Percentiles rank a stretch among this genome's conserved stretches.
Evolutionary conservation across 768 basidiomycete genomes (phyloP).

Genomic region (Kwoniella sp.): DNA sequence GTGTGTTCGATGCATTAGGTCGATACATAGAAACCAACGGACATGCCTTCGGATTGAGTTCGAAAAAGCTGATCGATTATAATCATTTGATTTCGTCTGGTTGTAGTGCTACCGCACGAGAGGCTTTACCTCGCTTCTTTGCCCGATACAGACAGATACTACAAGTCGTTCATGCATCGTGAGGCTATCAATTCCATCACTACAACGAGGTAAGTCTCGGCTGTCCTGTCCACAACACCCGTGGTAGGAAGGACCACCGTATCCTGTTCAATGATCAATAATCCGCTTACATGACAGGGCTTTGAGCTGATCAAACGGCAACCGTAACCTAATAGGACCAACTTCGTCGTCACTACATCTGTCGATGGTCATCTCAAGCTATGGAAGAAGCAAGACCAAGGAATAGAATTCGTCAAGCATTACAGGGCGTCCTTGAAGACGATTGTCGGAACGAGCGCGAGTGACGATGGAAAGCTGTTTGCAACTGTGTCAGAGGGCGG

Average conservation of each 20-base stretch:
- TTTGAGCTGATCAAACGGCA: too few relatives aligned
- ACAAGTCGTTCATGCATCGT: conserved; percentile 97
- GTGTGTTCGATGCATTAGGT: too few relatives aligned
- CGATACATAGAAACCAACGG: not conserved
- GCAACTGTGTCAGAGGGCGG: conserved; percentile 91
- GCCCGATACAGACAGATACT: conserved; percentile 88
- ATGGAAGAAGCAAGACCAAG: conserved; percentile 97
- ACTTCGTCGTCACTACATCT: conserved; percentile 92
- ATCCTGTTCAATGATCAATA: too few relatives aligned
- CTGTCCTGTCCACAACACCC: too few relatives aligned
- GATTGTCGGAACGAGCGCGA: conserved; percentile 76
- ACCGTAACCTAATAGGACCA: conserved; percentile 68
- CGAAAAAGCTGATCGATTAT: too few relatives aligned
- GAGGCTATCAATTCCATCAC: conserved; percentile 86
- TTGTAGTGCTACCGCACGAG: conserved; percentile 93
- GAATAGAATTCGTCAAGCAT: conserved; percentile 98
- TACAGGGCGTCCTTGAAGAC: conserved; percentile 88
- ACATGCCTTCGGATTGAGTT: not conserved
- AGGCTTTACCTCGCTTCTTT: conserved; percentile 87
- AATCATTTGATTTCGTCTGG: too few relatives aligned
- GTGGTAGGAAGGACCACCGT: too few relatives aligned
- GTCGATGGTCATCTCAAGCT: conserved; percentile 92
- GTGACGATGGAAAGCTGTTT: conserved; percentile 87
- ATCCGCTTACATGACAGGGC: too few relatives aligned
- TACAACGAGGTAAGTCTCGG: conserved; percentile 72